Base-by-base conservation (phyloP, 2,329 filamentous ascomycete species). In the Penicillium nordicum region DNA sequence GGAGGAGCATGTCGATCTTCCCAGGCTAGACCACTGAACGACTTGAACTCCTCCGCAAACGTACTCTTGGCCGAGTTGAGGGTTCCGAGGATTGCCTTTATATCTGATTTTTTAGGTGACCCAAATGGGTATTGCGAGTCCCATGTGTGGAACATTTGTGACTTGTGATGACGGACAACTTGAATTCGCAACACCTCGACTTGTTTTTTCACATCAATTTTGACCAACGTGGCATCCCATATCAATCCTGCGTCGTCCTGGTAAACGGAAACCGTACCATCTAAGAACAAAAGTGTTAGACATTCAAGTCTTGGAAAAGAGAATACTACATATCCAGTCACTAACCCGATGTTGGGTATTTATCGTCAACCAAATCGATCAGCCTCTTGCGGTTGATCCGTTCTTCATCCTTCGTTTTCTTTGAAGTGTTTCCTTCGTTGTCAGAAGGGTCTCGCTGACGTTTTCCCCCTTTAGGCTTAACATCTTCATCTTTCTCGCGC, bases 181-280 rank as follows among this genome's bases (percentile, higher is more conserved):
- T 63, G 59, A 4, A 63, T 18, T 5, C 50, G 54, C 30, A 29
- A 3, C 48, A 41, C 10, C 5, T 36, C 5, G 40, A 25, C 18
- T n/a, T 32, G 10, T 4, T 11, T 7, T 18, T 16, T 14, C 21
- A 2, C 1, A 27, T 7, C 18, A 7, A 2, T 14, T 27, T 34
- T 57, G 43, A 60, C 43, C 27, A 63, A 16, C 2, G 48, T 56
- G 4, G 56, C 53, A 53, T 63, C 60, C 61, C 55, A 62, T 18
- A 53, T 41, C 37, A 53, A 21, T 7, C 50, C 49, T 1, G 41
- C 2, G 2, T 53, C 50, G 21, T 63, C 61, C 29, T 55, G 44
- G 55, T 49, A 60, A 27, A 63, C 50, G n/a, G 44, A 34, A 36
- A 44, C n/a, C 29, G 34, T 12, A 4, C 0, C 4, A 2, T 5